Conservation (phyloP, 1,139 yeast species). For the Protomyces pachydermus region DNA sequence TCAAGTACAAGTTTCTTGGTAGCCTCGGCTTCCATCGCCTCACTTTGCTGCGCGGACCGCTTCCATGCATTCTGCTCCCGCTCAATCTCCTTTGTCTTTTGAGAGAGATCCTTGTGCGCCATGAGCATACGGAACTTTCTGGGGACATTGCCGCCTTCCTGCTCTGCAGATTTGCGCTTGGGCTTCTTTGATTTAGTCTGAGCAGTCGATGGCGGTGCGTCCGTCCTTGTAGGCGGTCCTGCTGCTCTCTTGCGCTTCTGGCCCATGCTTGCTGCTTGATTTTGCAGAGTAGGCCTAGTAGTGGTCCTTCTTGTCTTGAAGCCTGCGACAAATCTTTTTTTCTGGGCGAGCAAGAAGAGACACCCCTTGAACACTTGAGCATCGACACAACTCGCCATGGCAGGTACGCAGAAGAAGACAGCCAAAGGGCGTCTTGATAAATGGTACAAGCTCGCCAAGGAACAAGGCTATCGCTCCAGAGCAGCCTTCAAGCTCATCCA, state of each 20-base stretch:
- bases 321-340: too few species aligned
- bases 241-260: constrained; percentile 19
- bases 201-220: constrained; percentile 1
- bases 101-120: constrained; percentile 4
- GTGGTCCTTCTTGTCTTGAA: background rate
- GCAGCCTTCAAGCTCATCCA: constrained; percentile 94
- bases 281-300: background rate
- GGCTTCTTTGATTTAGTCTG: constrained; percentile 1
- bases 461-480: constrained; percentile 94
- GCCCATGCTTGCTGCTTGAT: constrained; percentile 1
- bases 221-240: background rate
- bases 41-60: constrained; percentile 4
- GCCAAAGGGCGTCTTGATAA: constrained; percentile 82
- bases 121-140: constrained; percentile 14
- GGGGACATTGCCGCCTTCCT: constrained; percentile 22
- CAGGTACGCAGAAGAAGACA: constrained; percentile 23
- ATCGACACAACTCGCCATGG: background rate
- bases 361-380: background rate
- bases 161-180: constrained; percentile 17
- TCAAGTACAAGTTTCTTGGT: constrained; percentile 10
- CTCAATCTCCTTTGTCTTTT: constrained; percentile 9
- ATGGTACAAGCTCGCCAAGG: constrained; percentile 92
- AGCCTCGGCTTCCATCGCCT: background rate
- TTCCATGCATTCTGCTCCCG: constrained; percentile 18
- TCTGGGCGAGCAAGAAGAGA: background rate